A percentile compares a stretch with the other conserved stretches of the same genome.
Evolutionary conservation across 352 stramenopile species (phyloP).

Genomic region (Globisporangium nunn): DNA sequence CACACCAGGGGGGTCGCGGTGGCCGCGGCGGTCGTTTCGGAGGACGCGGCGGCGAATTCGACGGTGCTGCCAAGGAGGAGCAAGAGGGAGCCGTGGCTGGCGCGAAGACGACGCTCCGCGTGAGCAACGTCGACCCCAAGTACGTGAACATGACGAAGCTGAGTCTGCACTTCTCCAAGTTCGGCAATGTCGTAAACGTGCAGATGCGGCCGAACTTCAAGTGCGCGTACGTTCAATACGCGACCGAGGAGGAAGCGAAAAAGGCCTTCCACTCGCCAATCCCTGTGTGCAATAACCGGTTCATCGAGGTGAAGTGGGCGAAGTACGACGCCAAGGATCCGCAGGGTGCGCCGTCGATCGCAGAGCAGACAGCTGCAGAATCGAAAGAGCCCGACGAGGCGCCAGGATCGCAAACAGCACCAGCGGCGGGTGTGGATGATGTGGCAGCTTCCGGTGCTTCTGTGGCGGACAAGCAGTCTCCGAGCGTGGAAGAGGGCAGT

Average conservation of each 20-base stretch:
- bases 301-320: slow-evolving; percentile 85
- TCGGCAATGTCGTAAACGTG: slow-evolving; percentile 86
- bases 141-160: slow-evolving; percentile 88
- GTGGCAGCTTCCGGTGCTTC: not conserved
- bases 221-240: slow-evolving; percentile 84
- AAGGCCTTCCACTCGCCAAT: slow-evolving; percentile 85
- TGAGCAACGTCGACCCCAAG: slow-evolving; percentile 83
- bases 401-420: slow-evolving; percentile 1
- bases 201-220: slow-evolving; percentile 79
- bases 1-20: slow-evolving; percentile 25
- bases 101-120: slow-evolving; percentile 69
- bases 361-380: slow-evolving; percentile 27
- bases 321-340: slow-evolving; percentile 72
- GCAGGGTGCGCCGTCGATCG: slow-evolving; percentile 32
- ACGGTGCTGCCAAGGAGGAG: slow-evolving; percentile 23
- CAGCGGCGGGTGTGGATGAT: not conserved
- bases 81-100: slow-evolving; percentile 7
- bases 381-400: slow-evolving; percentile 26
- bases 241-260: slow-evolving; percentile 72
- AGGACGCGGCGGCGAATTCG: slow-evolving; percentile 17
- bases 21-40: slow-evolving; percentile 27
- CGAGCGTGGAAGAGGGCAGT: slow-evolving; percentile 16
- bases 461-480: not conserved
- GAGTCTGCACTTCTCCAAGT: slow-evolving; percentile 83
- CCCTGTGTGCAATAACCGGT: slow-evolving; percentile 86